Evolutionary conservation across 495 filamentous ascomycete species (phyloP), one percentile per base, ranked within the genome.

Genomic region (Podospora anserina): DNA sequence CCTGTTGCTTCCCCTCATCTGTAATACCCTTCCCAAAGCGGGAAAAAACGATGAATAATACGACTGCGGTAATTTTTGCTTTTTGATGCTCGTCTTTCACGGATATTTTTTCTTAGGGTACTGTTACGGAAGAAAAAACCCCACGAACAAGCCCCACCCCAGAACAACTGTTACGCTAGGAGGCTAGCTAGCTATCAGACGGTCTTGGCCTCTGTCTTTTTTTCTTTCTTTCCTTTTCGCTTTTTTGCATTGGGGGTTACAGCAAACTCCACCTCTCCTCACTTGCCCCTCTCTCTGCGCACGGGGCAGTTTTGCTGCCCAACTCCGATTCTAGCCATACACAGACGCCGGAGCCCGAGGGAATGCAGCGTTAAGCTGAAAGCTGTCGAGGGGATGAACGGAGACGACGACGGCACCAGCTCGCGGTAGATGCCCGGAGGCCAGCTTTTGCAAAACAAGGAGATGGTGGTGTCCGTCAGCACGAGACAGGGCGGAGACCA

Each of bases 1-100:
- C 39, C 39, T 49, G 39, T 11, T 13, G 39, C 39, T 2, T 32
- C 30, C 30, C 39, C 7, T 18, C 39, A 49, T 11, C 39, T 16
- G 39, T 49, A 13, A 49, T 49, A 13, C 39, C 39, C 39, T 49
- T 49, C 13, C 39, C 39, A 5, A 49, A 49, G 13, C 6, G 6
- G 39, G 39, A 44, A 34, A 39, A 63, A 32, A 34, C 30, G 39
- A 20, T 58, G 55, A 58, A 58, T 19, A 15, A 63, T 70, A 56
- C 64, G 57, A 68, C 69, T 68, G 71, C 69, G 69, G 69, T 57
- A 71, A 65, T 68, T 71, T 68, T 65, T 67, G 4, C 11, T 26
- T 58, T 26, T 49, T 49, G 15, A 6, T 49, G 39, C 39, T 49
- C 39, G 39, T 49, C 39, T 49, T 49, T 49, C 39, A 13, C 39